A percentile compares a stretch with the other conserved stretches of the same genome.
Evolutionary conservation across 495 filamentous ascomycete genomes (phyloP).

Genomic region (Talaromyces ruber): DNA sequence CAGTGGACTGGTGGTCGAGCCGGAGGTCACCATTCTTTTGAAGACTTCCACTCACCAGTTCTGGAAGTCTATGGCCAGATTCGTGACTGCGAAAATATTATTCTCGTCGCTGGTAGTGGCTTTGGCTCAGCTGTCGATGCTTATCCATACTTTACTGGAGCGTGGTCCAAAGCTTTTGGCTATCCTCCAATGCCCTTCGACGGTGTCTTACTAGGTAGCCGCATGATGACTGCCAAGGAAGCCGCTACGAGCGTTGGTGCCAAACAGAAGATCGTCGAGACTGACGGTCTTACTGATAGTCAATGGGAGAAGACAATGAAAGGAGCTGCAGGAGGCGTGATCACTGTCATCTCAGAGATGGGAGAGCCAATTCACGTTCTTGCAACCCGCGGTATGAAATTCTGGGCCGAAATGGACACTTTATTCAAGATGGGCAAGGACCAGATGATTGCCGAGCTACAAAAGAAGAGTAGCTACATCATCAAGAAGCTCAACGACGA

Average conservation of each 20-base stretch:
- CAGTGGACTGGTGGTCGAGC: constrained; percentile 45
- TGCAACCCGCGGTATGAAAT: constrained; percentile 24
- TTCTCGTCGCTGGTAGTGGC: constrained; percentile 41
- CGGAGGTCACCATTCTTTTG: constrained; percentile 43
- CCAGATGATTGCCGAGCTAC: constrained; percentile 19
- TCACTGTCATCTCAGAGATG: constrained; percentile 34
- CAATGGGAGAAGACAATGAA: constrained; percentile 23
- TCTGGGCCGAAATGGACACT: constrained; percentile 30
- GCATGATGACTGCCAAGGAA: constrained; percentile 41
- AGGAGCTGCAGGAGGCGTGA: constrained; percentile 19
- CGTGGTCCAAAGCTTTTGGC: constrained; percentile 29
- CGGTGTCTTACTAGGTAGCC: constrained; percentile 35
- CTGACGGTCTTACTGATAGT: constrained; percentile 17
- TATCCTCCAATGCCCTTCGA: constrained; percentile 41
- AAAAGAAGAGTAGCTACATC: constrained; percentile 51
- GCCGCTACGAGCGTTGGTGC: constrained; percentile 22
- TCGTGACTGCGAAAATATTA: constrained; percentile 33
- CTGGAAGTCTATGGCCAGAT: constrained; percentile 34
- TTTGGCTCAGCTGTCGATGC: constrained; percentile 38
- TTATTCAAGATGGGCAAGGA: constrained; percentile 21
- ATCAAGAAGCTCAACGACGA: constrained; percentile 97
- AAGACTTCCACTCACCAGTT: constrained; percentile 43
- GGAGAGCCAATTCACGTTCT: constrained; percentile 36
- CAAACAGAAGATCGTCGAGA: constrained; percentile 18
- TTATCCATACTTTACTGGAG: constrained; percentile 39